phyloP scores from a whole-genome alignment of 805 yeast species.

The Spathaspora boniae region DNA sequence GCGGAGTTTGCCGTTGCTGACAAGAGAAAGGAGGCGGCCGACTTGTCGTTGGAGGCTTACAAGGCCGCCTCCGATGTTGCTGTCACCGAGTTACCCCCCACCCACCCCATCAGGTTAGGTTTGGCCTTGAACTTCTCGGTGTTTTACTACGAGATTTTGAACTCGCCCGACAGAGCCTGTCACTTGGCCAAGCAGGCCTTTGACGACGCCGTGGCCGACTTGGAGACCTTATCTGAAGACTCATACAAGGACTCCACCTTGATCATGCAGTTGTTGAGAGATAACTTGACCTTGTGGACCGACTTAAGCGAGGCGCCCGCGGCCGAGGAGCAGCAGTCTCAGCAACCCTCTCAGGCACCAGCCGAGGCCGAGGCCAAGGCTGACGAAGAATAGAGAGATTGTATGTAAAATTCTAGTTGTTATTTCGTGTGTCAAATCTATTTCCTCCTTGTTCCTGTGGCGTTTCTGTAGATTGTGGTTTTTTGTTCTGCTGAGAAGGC shows the following conservation, averaged over 20 bases:
- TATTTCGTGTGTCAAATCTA: slow-evolving; percentile 11
- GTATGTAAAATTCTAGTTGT: slow-evolving; percentile 10
- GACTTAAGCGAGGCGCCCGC: slow-evolving; percentile 80
- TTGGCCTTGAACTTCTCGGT: slow-evolving; percentile 97
- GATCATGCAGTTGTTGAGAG: slow-evolving; percentile 98
- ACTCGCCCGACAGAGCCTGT: slow-evolving; percentile 98
- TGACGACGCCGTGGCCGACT: slow-evolving; percentile 98
- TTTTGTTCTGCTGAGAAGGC: background rate
- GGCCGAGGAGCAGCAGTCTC: slow-evolving; percentile 31
- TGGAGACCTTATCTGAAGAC: slow-evolving; percentile 96
- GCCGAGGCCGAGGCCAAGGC: slow-evolving; percentile 16
- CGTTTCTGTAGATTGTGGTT: slow-evolving; percentile 3
- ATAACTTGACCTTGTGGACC: slow-evolving; percentile 97
- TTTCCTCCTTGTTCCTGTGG: too few species aligned
- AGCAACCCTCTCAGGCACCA: slow-evolving; percentile 2
- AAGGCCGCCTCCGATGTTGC: slow-evolving; percentile 96
- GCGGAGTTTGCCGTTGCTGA: slow-evolving; percentile 95
- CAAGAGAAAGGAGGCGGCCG: slow-evolving; percentile 89
- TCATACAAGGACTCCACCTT: slow-evolving; percentile 97
- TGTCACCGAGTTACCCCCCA: slow-evolving; percentile 93
- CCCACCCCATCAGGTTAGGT: slow-evolving; percentile 98
- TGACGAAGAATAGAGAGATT: slow-evolving; percentile 16
- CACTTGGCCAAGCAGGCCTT: slow-evolving; percentile 98
- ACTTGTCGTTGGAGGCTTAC: slow-evolving; percentile 89
- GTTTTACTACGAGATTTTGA: slow-evolving; percentile 95